These are phyloP conservation scores for Russula emetica DNA, from an alignment of 768 basidiomycete species.

Conservation along the genomic window DNA sequence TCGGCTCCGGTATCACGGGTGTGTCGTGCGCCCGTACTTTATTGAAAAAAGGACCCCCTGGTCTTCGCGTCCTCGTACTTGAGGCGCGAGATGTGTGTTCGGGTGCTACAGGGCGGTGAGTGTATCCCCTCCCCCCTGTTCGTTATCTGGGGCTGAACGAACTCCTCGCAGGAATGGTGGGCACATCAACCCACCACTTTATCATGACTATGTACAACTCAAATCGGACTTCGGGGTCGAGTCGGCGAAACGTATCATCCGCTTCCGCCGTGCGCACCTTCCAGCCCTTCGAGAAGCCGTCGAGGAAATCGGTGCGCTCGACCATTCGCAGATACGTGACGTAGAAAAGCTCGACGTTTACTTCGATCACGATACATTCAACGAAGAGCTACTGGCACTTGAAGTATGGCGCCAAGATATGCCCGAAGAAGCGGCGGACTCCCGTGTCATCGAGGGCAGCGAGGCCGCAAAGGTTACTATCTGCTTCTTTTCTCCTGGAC, in stretches of 20 bases:
- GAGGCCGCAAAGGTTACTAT: constrained; percentile 37
- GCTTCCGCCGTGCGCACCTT: constrained; percentile 60
- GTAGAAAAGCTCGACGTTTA: constrained; percentile 60
- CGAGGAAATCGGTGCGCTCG: constrained; percentile 48
- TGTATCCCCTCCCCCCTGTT: not conserved
- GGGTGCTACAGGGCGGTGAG: constrained; percentile 68
- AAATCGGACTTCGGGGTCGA: constrained; percentile 44
- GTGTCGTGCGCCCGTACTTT: constrained; percentile 54
- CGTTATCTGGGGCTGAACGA: too few species aligned
- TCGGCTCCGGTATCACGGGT: constrained; percentile 78
- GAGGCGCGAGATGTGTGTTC: constrained; percentile 78
- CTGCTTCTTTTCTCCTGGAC: too few species aligned
- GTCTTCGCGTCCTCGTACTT: constrained; percentile 58
- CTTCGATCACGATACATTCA: constrained; percentile 41
- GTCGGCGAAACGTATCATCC: constrained; percentile 49
- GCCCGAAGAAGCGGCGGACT: constrained; percentile 43
- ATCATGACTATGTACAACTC: constrained; percentile 52
- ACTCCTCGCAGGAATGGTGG: constrained; percentile 55
- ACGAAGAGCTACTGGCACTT: constrained; percentile 43
- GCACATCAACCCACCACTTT: constrained; percentile 57
- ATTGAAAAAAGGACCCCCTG: constrained; percentile 37
- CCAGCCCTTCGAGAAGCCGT: constrained; percentile 46
- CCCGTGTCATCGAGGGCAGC: constrained; percentile 33
- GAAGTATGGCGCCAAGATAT: constrained; percentile 46
- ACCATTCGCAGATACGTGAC: constrained; percentile 51